These are phyloP conservation scores for Cryptomeria japonica DNA, from an alignment of 75 land plant genomes.

Conservation along the genomic window DNA sequence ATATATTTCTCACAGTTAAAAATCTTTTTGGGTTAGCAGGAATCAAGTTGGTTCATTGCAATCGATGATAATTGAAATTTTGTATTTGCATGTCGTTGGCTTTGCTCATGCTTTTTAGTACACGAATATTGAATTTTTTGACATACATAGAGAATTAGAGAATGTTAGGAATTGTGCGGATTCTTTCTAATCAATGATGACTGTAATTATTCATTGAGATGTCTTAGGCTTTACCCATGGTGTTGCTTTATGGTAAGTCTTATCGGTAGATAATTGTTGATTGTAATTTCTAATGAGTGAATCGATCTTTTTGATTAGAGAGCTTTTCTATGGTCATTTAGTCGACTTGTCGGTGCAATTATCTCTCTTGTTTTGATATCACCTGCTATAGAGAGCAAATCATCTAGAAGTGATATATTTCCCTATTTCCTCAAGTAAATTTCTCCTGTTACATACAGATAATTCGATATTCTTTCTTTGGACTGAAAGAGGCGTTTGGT, in stretches of 20 bases:
- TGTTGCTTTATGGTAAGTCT: background rate
- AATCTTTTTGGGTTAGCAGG: too few species aligned
- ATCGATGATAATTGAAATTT: background rate
- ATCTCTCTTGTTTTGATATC: background rate
- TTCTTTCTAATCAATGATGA: background rate
- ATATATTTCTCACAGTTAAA: too few species aligned
- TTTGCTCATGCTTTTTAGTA: background rate
- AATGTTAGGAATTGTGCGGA: background rate
- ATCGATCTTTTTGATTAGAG: background rate
- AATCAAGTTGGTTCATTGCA: background rate
- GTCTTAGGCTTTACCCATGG: background rate
- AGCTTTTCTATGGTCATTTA: background rate
- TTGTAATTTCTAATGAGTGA: background rate
- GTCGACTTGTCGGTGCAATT: background rate
- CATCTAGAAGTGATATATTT: background rate
- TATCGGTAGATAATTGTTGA: background rate
- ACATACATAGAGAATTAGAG: background rate
- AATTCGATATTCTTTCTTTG: slow-evolving; percentile 88
- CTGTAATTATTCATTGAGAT: background rate
- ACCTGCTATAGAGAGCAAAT: background rate
- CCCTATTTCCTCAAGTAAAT: background rate
- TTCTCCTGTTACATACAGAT: slow-evolving; percentile 34
- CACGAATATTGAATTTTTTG: background rate
- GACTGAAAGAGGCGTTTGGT: slow-evolving; percentile 81
- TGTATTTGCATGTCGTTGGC: background rate